Conservation (phyloP, 2,329 filamentous ascomycete genomes). For the Pseudocercospora cruenta region DNA sequence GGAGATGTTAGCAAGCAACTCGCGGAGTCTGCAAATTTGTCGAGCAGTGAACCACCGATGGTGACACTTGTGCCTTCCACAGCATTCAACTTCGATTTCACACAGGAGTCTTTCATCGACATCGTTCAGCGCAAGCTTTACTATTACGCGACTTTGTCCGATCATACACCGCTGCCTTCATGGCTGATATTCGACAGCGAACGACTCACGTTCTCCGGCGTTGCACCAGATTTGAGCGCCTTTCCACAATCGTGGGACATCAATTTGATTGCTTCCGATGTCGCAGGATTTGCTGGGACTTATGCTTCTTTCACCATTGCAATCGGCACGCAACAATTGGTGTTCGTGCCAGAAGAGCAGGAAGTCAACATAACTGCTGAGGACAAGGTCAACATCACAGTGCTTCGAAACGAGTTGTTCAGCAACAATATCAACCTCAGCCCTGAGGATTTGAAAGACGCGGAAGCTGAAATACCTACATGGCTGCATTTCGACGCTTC, state of each 20-base stretch:
- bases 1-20: conserved; percentile 64
- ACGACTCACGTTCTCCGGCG: conserved; percentile 70
- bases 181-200: conserved; percentile 77
- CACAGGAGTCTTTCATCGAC: conserved; percentile 62
- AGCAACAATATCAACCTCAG: conserved; percentile 48
- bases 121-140: conserved; percentile 54
- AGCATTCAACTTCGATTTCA: conserved; percentile 48
- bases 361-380: conserved; percentile 41
- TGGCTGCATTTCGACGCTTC: conserved; percentile 71
- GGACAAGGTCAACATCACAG: conserved; percentile 36
- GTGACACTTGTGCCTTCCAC: conserved; percentile 48
- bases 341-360: conserved; percentile 62
- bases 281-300: conserved; percentile 73
- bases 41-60: conserved; percentile 60
- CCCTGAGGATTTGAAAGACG: conserved; percentile 55
- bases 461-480: conserved; percentile 58
- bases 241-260: conserved; percentile 74
- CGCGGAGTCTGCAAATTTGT: conserved; percentile 56
- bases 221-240: conserved; percentile 66
- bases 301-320: conserved; percentile 70
- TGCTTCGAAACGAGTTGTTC: conserved; percentile 39
- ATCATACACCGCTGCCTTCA: conserved; percentile 81
- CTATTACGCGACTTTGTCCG: conserved; percentile 76
- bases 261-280: conserved; percentile 75
- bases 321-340: conserved; percentile 71